These are phyloP conservation scores for Dimocarpus longan DNA, from an alignment of 345 rosid species.

Conservation along the genomic window DNA sequence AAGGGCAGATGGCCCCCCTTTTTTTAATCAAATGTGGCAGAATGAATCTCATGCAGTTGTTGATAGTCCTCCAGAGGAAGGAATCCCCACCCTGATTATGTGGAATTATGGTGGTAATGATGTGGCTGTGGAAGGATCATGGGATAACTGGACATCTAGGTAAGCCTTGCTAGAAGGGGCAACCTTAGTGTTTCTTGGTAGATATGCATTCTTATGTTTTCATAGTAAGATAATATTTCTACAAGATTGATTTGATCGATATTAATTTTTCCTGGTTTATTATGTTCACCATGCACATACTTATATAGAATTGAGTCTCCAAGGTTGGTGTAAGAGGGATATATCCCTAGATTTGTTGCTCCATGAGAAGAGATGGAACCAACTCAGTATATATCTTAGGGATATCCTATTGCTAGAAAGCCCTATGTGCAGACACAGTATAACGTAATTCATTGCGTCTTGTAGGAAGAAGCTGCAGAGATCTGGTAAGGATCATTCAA, in stretches of 20 bases:
- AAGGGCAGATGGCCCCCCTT: constrained; percentile 47
- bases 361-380: background rate
- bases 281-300: background rate
- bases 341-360: background rate
- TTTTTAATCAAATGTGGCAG: constrained; percentile 47
- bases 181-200: background rate
- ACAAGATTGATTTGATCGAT: background rate
- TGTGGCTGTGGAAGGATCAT: constrained; percentile 87
- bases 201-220: background rate
- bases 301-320: background rate
- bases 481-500: constrained; percentile 79
- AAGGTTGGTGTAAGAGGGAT: background rate
- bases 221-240: background rate
- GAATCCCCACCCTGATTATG: constrained; percentile 74
- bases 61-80: constrained; percentile 51
- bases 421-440: constrained; percentile 7
- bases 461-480: constrained; percentile 77
- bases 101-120: constrained; percentile 92
- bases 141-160: constrained; percentile 94
- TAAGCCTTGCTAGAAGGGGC: constrained; percentile 18
- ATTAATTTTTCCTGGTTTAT: background rate
- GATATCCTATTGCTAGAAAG: background rate
- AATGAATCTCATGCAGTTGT: constrained; percentile 50
- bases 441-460: constrained; percentile 4
- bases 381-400: background rate